Conservation (phyloP, 225 moss, liverwort and hornwort genomes). For the Polytrichum commune region DNA sequence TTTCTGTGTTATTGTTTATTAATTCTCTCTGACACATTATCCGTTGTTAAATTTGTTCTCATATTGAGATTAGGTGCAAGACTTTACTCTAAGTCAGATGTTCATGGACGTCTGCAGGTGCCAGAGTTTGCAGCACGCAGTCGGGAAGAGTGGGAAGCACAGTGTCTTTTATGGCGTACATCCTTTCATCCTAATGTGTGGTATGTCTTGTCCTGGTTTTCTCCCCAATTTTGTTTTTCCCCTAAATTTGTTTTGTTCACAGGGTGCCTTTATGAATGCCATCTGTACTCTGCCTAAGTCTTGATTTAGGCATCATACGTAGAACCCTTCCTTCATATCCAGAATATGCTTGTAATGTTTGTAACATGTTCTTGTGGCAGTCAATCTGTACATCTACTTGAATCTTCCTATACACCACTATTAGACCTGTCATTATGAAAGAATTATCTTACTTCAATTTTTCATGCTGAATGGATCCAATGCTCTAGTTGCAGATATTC, state of each 20-base stretch:
- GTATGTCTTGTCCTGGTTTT: slow-evolving; percentile 16
- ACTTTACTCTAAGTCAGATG: neutral
- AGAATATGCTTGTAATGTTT: neutral
- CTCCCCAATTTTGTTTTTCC: neutral
- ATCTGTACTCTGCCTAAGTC: neutral
- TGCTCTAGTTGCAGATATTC: neutral
- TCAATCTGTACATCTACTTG: neutral
- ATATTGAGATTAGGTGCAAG: neutral
- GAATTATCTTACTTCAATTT: neutral
- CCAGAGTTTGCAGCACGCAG: slow-evolving; percentile 67
- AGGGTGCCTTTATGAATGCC: neutral
- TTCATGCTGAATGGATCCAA: too few species aligned
- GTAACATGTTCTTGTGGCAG: neutral
- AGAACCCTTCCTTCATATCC: too few species aligned
- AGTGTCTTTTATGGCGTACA: slow-evolving; percentile 83
- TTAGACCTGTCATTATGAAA: too few species aligned
- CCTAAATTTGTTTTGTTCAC: too few species aligned
- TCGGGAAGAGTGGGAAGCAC: slow-evolving; percentile 86
- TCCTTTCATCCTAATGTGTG: slow-evolving; percentile 81
- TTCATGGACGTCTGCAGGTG: slow-evolving; percentile 32
- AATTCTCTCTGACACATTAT: too few species aligned
- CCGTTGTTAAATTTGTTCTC: too few species aligned
- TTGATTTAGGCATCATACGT: neutral
- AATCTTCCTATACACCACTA: neutral
- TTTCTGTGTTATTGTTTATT: neutral